Evolutionary conservation across 225 moss, liverwort and hornwort genomes (phyloP), one percentile per base, ranked within the genome.

Genomic region (Rhytidiadelphus loreus): DNA sequence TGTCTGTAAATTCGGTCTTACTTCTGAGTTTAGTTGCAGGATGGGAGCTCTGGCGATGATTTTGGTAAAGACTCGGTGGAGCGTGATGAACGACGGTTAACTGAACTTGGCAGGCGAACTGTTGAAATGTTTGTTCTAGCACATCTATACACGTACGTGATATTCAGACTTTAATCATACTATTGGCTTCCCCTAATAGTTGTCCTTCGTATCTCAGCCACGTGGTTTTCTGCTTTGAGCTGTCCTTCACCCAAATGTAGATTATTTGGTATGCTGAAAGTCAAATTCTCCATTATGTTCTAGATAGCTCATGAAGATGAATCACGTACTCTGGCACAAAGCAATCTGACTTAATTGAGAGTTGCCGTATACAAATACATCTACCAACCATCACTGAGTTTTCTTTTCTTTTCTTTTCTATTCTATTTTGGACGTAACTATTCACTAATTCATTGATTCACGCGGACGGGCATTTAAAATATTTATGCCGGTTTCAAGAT

Each of bases 71-170:
- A 99, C 87, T 97, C 97, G 23, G 96, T 97, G 81, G 99, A 99
- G 88, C 93, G 97, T 87, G 99, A 99, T 88, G 99, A 99, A 89
- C 95, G 95, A 83, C 95, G 99, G 85, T 92, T 99, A 78, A 99
- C 99, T 73, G 99, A 99, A 89, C 93, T 99, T 89, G 99, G 99
- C 83, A 95, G 99, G 87, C 96, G 97, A 84, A 99, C 99, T 66
- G 96, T 99, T 93, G 99, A 99, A 93, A 99, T 99, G 97, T 99
- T 99, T 92, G 99, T 99, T 77, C 88, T 99, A 71, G 95, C 96
- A 87, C 96, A 99, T 92, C 96, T 99, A 62, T 99, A 97, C 95
- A 97, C 96, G 99, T 99, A 97, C 56, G 96, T 93, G 90, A 72
- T 53, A 68, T 70, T 77, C 70, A 61, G 90, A 82, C 69, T 81